Evolutionary conservation across 2,329 filamentous ascomycete species (phyloP), one percentile per base, ranked within the genome.

Genomic region (Ophiocordyceps unilateralis): DNA sequence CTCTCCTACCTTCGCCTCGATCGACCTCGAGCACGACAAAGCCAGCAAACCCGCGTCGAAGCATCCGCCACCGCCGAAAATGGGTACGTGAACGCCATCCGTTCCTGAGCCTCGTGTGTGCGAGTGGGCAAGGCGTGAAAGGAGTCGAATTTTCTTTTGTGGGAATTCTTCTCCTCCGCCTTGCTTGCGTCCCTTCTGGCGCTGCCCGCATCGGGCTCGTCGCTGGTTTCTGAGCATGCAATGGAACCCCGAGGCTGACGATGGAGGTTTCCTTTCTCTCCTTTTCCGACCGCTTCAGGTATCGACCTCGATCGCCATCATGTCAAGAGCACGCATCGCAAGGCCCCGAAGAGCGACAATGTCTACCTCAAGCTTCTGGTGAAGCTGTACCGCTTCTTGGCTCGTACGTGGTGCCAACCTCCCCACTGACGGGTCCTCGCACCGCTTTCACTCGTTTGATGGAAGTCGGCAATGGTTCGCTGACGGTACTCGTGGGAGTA

Each of bases 341-440:
- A 83, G 78, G 86, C 85, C 57, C 85, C 88, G 63, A 95, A 95
- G 83, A 93, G 83, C 74, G 84, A 93, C 74, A 94, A 95, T 77
- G 85, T 89, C 62, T 94, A 95, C 72, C 76, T 94, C 58, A 89
- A 89, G 78, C 79, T 95, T 65, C 75, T 96, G 66, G 88, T 95
- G 69, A 95, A 95, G 82, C 83, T 94, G 44, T 94, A 94, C 77
- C 83, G 85, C 75, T 94, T 94, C 78, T 72, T 94, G 67, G 81
- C 86, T 62, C 85, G 87, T 93, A 85, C 70, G 81, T 80, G 49
- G 9, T 19, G n/a, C 28, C 8, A 2, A 12, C 10, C 12, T 23
- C 30, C 14, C 22, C n/a, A 37, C 40, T 19, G 23, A 26, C 23
- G 6, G 23, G 23, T 26, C 23, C 6, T 26, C 32, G 2, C 4